Evolutionary conservation across 1,284 basidiomycete genomes (phyloP).

Genomic region (Stygiomarasmius scandens): DNA sequence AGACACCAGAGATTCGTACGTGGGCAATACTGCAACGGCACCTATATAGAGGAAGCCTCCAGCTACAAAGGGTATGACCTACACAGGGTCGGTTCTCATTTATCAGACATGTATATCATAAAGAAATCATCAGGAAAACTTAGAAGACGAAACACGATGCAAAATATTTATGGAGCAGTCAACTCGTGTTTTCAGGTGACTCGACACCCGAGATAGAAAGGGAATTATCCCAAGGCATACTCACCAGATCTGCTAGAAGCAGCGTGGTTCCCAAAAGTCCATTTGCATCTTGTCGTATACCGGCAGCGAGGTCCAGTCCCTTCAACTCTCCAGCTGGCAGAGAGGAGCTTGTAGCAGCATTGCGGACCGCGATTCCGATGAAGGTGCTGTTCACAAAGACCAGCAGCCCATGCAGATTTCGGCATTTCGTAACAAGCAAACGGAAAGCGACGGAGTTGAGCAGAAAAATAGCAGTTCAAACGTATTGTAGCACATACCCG

Average conservation of each 20-base stretch:
- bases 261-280: constrained; percentile 84
- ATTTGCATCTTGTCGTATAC: constrained; percentile 67
- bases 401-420: neutral
- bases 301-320: constrained; percentile 62
- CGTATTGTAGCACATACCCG: constrained; percentile 12
- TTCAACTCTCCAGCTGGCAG: constrained; percentile 39
- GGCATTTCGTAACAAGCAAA: neutral
- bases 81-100: constrained; percentile 4
- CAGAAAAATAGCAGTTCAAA: neutral
- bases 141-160: no score
- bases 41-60: constrained; percentile 94
- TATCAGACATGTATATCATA: neutral
- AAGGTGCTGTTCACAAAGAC: constrained; percentile 63
- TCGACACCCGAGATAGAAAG: constrained; percentile 2
- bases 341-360: constrained; percentile 55
- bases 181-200: neutral
- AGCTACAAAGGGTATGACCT: constrained; percentile 90
- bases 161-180: no score
- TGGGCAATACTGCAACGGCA: constrained; percentile 86
- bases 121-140: neutral
- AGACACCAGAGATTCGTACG: constrained; percentile 51
- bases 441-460: neutral
- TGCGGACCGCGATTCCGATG: constrained; percentile 86
- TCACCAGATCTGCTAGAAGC: constrained; percentile 74
- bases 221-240: constrained; percentile 27